Conservation (phyloP, 2,329 filamentous ascomycete species). For the Blastomyces emzantsi region DNA sequence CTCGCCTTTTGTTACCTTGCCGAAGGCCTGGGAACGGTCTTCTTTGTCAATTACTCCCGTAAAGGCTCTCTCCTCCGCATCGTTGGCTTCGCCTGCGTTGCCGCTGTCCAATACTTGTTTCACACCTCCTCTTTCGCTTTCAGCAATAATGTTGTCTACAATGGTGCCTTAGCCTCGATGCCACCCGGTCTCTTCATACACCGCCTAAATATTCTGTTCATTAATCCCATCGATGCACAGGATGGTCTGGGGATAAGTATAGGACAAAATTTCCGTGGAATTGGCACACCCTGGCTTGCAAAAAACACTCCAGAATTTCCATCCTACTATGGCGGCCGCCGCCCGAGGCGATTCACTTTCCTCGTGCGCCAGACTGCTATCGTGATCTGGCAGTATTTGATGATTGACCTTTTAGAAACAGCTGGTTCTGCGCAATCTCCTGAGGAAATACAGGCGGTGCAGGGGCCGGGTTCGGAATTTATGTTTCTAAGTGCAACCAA, state of each 20-base stretch:
- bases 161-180: not conserved
- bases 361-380: conserved; percentile 19
- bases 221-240: not conserved
- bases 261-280: conserved; percentile 15
- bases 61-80: not conserved
- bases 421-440: conserved; percentile 4
- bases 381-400: conserved; percentile 19
- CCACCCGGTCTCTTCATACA: not conserved
- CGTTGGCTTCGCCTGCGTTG: not conserved
- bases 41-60: not conserved
- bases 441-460: not conserved
- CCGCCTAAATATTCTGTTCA: not conserved
- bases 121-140: not conserved
- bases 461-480: conserved; percentile 7
- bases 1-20: not conserved
- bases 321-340: conserved; percentile 8
- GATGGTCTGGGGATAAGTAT: not conserved
- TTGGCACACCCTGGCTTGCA: conserved; percentile 19
- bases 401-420: conserved; percentile 12
- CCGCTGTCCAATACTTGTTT: not conserved
- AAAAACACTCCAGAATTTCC: conserved; percentile 19
- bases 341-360: conserved; percentile 13
- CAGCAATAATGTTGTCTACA: not conserved
- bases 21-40: not conserved
- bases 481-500: conserved; percentile 7